phyloP scores from a whole-genome alignment of 331 rosid genomes.

The Acacia pycnantha region DNA sequence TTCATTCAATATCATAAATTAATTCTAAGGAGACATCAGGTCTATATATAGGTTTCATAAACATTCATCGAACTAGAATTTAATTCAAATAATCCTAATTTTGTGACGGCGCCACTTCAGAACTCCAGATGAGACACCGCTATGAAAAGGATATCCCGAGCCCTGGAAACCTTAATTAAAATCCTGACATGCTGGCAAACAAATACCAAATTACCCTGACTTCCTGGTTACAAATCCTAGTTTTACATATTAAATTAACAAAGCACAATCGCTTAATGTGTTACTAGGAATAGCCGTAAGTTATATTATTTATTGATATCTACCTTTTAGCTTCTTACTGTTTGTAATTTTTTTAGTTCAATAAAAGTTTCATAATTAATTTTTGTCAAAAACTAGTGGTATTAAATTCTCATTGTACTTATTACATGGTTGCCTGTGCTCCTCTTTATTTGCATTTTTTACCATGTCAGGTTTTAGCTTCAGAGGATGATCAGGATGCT shows the following conservation, averaged over 20 bases:
- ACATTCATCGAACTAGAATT: background rate
- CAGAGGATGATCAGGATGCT: conserved; percentile 97
- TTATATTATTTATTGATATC: background rate
- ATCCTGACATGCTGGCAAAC: background rate
- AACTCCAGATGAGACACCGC: background rate
- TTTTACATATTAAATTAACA: background rate
- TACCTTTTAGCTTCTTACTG: conserved; percentile 13
- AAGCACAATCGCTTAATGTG: background rate
- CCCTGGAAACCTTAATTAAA: background rate
- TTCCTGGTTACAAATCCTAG: background rate
- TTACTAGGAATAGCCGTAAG: background rate
- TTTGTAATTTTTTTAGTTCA: background rate
- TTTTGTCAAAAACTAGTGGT: conserved; percentile 8
- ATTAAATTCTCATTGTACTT: conserved; percentile 18
- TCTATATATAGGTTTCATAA: background rate
- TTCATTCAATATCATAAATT: background rate
- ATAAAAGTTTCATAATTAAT: conserved; percentile 3
- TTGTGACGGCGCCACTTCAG: background rate
- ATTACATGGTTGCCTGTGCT: conserved; percentile 26
- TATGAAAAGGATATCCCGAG: background rate
- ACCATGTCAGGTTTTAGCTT: conserved; percentile 79
- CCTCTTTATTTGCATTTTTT: conserved; percentile 17
- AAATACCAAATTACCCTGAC: background rate
- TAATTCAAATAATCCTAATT: background rate
- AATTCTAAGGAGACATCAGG: background rate